A percentile compares a stretch with the other conserved stretches of the same genome.
Conservation (phyloP, 805 yeast genomes). For the Myxozyma geophila region DNA sequence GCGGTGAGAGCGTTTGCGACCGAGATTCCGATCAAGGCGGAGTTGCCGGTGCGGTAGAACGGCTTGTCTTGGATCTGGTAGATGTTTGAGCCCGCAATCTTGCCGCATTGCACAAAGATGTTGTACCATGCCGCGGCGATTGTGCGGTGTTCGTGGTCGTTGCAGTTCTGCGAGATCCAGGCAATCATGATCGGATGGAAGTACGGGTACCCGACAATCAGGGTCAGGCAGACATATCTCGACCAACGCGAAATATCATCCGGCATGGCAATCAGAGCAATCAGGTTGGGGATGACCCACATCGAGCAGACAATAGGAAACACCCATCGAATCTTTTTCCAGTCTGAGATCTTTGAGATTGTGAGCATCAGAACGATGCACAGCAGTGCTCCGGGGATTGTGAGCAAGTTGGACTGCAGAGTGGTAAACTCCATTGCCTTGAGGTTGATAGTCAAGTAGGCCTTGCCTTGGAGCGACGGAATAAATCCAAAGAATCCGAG, state of each 20-base stretch:
- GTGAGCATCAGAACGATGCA: slow-evolving; percentile 41
- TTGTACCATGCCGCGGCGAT: slow-evolving; percentile 68
- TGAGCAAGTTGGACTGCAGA: slow-evolving; percentile 55
- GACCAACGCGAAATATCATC: slow-evolving; percentile 33
- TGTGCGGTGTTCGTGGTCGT: slow-evolving; percentile 64
- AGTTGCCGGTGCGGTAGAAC: slow-evolving; percentile 61
- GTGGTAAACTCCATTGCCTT: slow-evolving; percentile 56
- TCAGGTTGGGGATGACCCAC: slow-evolving; percentile 34
- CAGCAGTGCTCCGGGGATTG: slow-evolving; percentile 53
- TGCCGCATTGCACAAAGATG: slow-evolving; percentile 65
- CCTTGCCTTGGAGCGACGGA: slow-evolving; percentile 33
- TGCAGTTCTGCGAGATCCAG: slow-evolving; percentile 66
- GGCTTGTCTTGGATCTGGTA: slow-evolving; percentile 65
- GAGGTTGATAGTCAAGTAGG: slow-evolving; percentile 52
- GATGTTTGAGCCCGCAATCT: slow-evolving; percentile 59
- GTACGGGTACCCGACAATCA: slow-evolving; percentile 53
- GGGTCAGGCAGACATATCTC: slow-evolving; percentile 22
- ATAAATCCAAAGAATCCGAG: slow-evolving; percentile 34
- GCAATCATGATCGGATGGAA: slow-evolving; percentile 60
- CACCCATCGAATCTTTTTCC: slow-evolving; percentile 29
- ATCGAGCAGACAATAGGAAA: slow-evolving; percentile 29
- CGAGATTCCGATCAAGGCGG: slow-evolving; percentile 40
- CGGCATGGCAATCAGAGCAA: slow-evolving; percentile 39
- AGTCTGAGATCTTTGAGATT: slow-evolving; percentile 32
- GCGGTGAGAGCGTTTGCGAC: slow-evolving; percentile 38